These are phyloP conservation scores for Spencermartinsiella ligniputridi DNA, from an alignment of 1,139 yeast species.

Conservation along the genomic window DNA sequence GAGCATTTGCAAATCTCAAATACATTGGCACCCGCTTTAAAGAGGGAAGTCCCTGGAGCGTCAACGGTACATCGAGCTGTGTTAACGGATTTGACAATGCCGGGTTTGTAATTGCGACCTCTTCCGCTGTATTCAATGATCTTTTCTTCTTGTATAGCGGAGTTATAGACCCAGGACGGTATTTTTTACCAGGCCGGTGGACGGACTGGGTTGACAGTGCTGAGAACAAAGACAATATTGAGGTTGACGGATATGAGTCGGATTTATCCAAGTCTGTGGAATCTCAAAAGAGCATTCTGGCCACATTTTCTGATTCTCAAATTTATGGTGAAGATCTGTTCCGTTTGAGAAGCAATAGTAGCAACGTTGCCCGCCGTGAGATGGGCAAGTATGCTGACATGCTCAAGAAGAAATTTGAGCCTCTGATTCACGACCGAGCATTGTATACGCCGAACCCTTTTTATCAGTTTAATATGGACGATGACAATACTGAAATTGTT, in stretches of 20 bases:
- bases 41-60: slow-evolving; percentile 43
- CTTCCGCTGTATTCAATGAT: slow-evolving; percentile 71
- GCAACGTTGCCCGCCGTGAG: not conserved
- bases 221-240: not conserved
- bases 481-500: slow-evolving; percentile 17
- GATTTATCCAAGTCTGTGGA: not conserved
- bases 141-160: slow-evolving; percentile 29
- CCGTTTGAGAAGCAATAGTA: not conserved
- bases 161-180: slow-evolving; percentile 5
- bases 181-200: slow-evolving; percentile 6
- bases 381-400: not conserved
- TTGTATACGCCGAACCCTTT: slow-evolving; percentile 71
- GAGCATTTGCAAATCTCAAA: slow-evolving; percentile 61
- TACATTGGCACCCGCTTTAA: slow-evolving; percentile 65
- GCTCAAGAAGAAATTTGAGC: slow-evolving; percentile 6
- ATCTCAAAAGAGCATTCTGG: not conserved
- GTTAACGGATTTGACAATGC: slow-evolving; percentile 69
- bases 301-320: not conserved
- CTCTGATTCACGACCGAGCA: slow-evolving; percentile 54
- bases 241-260: not conserved
- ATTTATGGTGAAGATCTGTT: not conserved
- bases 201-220: not conserved
- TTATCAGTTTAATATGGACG: slow-evolving; percentile 22
- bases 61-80: slow-evolving; percentile 37
- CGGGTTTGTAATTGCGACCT: slow-evolving; percentile 72